These are phyloP conservation scores for Geranium rotundifolium DNA, from an alignment of 345 rosid genomes.

Conservation along the genomic window DNA sequence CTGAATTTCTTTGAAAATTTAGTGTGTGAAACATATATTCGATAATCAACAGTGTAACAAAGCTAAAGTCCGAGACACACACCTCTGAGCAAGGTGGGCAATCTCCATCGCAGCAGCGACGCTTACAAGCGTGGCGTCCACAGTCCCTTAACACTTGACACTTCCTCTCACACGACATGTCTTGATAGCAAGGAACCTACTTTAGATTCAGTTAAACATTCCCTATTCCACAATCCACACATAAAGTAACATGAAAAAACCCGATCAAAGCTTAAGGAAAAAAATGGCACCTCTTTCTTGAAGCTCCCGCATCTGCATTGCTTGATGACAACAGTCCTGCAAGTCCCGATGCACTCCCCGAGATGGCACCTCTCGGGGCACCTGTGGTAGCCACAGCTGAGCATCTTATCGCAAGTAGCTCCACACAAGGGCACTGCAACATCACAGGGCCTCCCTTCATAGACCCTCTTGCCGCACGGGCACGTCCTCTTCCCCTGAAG, in stretches of 20 bases:
- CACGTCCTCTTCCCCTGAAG: slow-evolving; percentile 75
- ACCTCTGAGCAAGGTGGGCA: slow-evolving; percentile 93
- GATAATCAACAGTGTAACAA: slow-evolving; percentile 2
- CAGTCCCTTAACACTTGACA: slow-evolving; percentile 75
- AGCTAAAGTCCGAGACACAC: neutral
- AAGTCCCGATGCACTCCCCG: slow-evolving; percentile 70
- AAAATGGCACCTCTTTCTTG: slow-evolving; percentile 68
- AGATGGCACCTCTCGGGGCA: slow-evolving; percentile 89
- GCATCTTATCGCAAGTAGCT: slow-evolving; percentile 64
- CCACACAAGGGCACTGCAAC: slow-evolving; percentile 62
- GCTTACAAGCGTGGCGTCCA: slow-evolving; percentile 84
- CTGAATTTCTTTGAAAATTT: slow-evolving; percentile 27
- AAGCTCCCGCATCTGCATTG: slow-evolving; percentile 62
- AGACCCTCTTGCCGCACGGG: slow-evolving; percentile 73
- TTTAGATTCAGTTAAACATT: slow-evolving; percentile 17
- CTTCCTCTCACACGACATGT: slow-evolving; percentile 76
- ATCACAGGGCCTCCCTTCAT: slow-evolving; percentile 75
- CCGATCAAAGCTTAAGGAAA: neutral
- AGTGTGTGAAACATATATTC: slow-evolving; percentile 3
- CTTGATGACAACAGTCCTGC: slow-evolving; percentile 64
- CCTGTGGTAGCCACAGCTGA: slow-evolving; percentile 61
- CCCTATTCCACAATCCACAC: slow-evolving; percentile 3
- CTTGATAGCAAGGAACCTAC: slow-evolving; percentile 96
- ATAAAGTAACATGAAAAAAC: slow-evolving; percentile 6
- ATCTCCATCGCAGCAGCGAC: slow-evolving; percentile 87